Conservation (phyloP, 371 early-diverging fungal species). For the Mucor circinelloides region DNA sequence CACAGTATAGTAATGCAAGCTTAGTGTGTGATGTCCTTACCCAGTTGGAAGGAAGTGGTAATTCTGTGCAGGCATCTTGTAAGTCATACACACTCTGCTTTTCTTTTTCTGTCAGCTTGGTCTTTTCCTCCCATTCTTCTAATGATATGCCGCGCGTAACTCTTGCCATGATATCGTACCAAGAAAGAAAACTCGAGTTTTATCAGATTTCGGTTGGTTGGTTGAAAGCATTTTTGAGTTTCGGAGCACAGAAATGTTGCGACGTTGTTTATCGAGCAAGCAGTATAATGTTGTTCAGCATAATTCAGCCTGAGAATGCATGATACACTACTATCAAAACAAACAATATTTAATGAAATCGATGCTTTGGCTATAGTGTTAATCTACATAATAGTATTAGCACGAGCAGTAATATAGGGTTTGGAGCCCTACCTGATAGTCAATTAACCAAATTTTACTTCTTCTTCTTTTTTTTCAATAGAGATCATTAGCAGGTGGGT, state of each 20-base stretch:
- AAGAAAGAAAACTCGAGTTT: neutral
- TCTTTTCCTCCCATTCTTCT: constrained; percentile 74
- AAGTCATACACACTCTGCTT: constrained; percentile 62
- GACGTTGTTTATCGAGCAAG: neutral
- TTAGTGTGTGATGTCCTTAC: constrained; percentile 13
- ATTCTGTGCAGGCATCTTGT: constrained; percentile 70
- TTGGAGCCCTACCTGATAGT: neutral
- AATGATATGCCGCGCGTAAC: constrained; percentile 45
- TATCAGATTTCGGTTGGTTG: neutral
- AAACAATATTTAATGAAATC: neutral
- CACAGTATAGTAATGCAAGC: neutral
- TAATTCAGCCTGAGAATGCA: neutral
- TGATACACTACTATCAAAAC: neutral
- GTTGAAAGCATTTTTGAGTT: neutral
- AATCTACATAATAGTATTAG: neutral
- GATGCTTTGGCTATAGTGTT: neutral
- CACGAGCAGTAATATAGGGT: neutral
- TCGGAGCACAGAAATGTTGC: neutral
- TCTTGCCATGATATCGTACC: constrained; percentile 28
- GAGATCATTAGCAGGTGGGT: neutral
- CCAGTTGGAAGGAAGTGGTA: constrained; percentile 66
- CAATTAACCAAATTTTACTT: too few relatives aligned
- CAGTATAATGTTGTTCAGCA: neutral
- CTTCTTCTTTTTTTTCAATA: too few relatives aligned
- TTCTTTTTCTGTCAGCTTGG: constrained; percentile 59